Percentiles rank a stretch among this genome's conserved stretches.
Evolutionary conservation across 2,329 filamentous ascomycete genomes (phyloP).

Genomic region (Trichoderma atrobrunneum): DNA sequence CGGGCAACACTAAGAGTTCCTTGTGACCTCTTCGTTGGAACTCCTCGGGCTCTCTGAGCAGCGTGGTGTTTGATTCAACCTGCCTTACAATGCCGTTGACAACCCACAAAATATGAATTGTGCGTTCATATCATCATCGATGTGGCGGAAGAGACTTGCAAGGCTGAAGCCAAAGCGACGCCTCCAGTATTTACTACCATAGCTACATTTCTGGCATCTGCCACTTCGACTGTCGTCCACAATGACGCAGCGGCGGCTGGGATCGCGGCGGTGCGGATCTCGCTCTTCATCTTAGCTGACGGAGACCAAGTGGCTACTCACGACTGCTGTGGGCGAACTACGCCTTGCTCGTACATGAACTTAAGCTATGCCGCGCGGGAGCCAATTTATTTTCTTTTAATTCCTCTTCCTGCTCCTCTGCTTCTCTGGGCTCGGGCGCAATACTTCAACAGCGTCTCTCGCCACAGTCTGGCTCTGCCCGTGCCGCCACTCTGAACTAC

Average conservation of each 20-base stretch:
- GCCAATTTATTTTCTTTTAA: neutral
- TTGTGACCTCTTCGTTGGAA: neutral
- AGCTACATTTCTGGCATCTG: neutral
- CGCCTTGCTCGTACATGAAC: neutral
- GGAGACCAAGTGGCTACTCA: constrained; percentile 7
- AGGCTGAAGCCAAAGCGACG: neutral
- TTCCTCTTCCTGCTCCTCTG: neutral
- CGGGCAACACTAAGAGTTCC: neutral
- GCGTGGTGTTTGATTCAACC: neutral
- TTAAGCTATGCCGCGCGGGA: neutral
- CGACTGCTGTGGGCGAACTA: neutral
- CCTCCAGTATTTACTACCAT: neutral
- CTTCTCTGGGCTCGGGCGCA: neutral
- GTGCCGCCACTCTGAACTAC: constrained; percentile 7
- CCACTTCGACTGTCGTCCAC: neutral
- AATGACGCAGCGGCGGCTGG: constrained; percentile 1
- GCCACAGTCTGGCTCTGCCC: neutral
- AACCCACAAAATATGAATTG: neutral
- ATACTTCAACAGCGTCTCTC: neutral
- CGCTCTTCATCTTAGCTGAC: constrained; percentile 1
- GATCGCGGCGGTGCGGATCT: constrained; percentile 2
- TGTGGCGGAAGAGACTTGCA: neutral
- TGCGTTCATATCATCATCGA: neutral
- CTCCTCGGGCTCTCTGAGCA: neutral
- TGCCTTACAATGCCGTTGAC: neutral